Base-by-base conservation (phyloP, 2,329 filamentous ascomycete species). In the Diplodia mutila region DNA sequence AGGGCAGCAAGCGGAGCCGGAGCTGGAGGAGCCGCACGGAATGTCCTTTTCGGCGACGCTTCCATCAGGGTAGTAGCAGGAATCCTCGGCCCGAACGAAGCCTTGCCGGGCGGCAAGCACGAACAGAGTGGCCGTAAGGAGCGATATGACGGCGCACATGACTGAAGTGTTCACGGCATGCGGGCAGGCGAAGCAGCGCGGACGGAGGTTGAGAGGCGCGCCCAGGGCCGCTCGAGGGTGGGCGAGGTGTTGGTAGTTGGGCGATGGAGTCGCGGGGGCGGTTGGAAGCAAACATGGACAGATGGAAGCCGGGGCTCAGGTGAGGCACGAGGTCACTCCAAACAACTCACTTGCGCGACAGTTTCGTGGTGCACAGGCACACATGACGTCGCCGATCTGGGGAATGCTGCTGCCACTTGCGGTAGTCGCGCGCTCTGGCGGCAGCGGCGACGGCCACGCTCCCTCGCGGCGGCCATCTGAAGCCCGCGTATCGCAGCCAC, bases 31-130 rank as follows among this genome's bases (percentile, higher is more conserved):
- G 8, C 68, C 71, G 66, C 75, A 77, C 6, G 75, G 70, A 4
- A 69, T 70, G 54, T 73, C 73, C 34, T 68, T 69, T 11, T 64
- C 67, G 11, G 68, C 70, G 16, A 76, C 53, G 64, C 70, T 67
- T 69, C 77, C 77, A 67, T 78, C 74, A 6, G 77, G 77, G 49
- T 77, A 78, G 70, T 76, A 79, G 73, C 77, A 79, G 66, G 72
- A 72, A 39, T 29, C 23, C 34, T 21, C 55, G 76, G 73, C 16
- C 70, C 73, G 18, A 49, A 53, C 23, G 67, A 61, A 21, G 57
- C 69, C 9, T 51, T 18, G 3, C 6, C 14, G 39, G 64, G 11
- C 27, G 49, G 23, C 49, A 23, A 54, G 51, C 29, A 39, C 16
- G 61, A 42, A 23, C 21, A 54, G 16, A 16, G 34, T 46, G 61